phyloP scores from a whole-genome alignment of 2,329 filamentous ascomycete species.

The Fonsecaea nubica region DNA sequence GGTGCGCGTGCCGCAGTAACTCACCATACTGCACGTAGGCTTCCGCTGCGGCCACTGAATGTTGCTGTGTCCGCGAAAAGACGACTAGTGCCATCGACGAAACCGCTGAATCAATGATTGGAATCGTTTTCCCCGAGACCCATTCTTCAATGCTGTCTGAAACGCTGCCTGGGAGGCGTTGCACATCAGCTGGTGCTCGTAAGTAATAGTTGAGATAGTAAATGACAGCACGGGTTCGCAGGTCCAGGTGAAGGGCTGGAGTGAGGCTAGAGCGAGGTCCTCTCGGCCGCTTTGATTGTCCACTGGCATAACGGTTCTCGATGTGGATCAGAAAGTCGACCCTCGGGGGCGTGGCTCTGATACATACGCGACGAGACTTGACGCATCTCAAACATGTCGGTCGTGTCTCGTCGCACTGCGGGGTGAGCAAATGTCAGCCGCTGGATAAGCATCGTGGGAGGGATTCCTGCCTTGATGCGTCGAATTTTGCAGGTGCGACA shows the following conservation, averaged over 20 bases:
- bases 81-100: constrained; percentile 43
- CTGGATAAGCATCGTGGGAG: background rate
- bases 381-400: constrained; percentile 41
- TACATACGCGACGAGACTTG: constrained; percentile 40
- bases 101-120: constrained; percentile 42
- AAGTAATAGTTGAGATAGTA: constrained; percentile 43
- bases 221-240: constrained; percentile 40
- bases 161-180: constrained; percentile 29
- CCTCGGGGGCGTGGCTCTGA: constrained; percentile 21
- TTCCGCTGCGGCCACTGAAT: constrained; percentile 39
- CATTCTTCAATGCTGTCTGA: constrained; percentile 30
- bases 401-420: constrained; percentile 41
- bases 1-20: constrained; percentile 37
- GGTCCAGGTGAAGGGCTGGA: constrained; percentile 34
- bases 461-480: constrained; percentile 41
- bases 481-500: constrained; percentile 43
- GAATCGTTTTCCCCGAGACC: constrained; percentile 22
- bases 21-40: constrained; percentile 40
- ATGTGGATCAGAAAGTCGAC: constrained; percentile 36
- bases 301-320: constrained; percentile 44
- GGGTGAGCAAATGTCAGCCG: background rate
- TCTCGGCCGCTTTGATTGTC: constrained; percentile 43
- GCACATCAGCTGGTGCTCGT: constrained; percentile 28
- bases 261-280: constrained; percentile 43
- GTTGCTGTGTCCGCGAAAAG: constrained; percentile 40